These are phyloP conservation scores for Stenocarpella maydis DNA, from an alignment of 2,329 filamentous ascomycete species.

Conservation along the genomic window DNA sequence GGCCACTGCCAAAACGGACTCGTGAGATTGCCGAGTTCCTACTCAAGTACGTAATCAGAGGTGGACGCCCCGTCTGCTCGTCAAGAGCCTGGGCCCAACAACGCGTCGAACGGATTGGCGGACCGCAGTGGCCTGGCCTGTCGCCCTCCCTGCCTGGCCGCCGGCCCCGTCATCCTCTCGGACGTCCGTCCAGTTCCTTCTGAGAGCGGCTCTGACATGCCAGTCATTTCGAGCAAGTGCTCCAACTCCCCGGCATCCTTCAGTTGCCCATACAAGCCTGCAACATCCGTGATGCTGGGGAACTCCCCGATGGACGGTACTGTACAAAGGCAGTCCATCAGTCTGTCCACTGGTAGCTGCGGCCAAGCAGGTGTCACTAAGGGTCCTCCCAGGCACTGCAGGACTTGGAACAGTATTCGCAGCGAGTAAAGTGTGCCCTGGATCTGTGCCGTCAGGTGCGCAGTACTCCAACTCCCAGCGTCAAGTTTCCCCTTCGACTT, in stretches of 20 bases:
- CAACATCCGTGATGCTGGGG: slow-evolving; percentile 14
- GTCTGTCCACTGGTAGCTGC: neutral
- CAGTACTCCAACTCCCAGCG: slow-evolving; percentile 60
- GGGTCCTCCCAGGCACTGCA: slow-evolving; percentile 39
- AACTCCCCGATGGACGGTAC: slow-evolving; percentile 28
- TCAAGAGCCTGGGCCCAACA: slow-evolving; percentile 20
- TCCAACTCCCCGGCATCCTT: neutral
- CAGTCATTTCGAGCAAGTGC: neutral
- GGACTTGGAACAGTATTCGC: slow-evolving; percentile 61
- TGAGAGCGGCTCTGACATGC: neutral
- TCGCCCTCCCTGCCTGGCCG: neutral
- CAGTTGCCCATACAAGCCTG: slow-evolving; percentile 9
- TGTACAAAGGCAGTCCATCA: slow-evolving; percentile 24
- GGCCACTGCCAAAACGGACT: no score
- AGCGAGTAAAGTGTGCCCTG: slow-evolving; percentile 70
- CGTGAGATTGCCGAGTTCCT: no score
- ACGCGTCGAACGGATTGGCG: slow-evolving; percentile 29
- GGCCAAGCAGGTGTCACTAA: neutral
- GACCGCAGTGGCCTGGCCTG: neutral
- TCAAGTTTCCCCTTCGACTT: slow-evolving; percentile 43
- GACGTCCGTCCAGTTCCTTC: neutral
- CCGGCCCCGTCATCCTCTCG: neutral
- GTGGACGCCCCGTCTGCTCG: no score
- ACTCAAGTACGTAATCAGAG: no score
- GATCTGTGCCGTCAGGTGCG: slow-evolving; percentile 69